Base-by-base conservation (phyloP, 2,329 filamentous ascomycete genomes). In the Corinectria fuckeliana region DNA sequence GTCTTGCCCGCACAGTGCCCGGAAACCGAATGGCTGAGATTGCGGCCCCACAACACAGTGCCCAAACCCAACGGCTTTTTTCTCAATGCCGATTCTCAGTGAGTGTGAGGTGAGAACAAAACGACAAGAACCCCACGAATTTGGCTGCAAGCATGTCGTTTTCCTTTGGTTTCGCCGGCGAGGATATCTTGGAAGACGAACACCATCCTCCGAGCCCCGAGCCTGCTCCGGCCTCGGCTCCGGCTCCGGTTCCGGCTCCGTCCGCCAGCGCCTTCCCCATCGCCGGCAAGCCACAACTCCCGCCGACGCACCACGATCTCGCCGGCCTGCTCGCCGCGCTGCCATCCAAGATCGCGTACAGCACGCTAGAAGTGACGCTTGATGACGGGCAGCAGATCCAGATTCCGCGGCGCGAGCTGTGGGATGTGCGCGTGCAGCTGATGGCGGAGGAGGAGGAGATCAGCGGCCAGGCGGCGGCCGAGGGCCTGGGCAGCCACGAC, bases 401-500 rank as follows among this genome's bases (percentile, higher is more conserved):
- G 34, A 79, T 95, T 7, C 91, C 91, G 0, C 86, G 91, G 36
- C 85, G 91, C 58, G 91, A 93, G 73, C 81, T 95, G 44, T 94
- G 91, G 86, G 91, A 95, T 72, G 88, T 94, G 36, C 84, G 90
- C 30, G 82, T 93, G 34, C 91, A 95, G 78, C 80, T 95, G 58
- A 93, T 94, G 88, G 90, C 90, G 21, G 87, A 89, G 72, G 86
- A 87, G 36, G 85, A 85, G 38, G 78, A 77, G 47, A 72, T 73
- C 34, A 71, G 73, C 25, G 75, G 75, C 39, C 71, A 76, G 42
- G 70, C 63, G 14, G 67, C 72, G 13, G 67, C 72, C 13, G 75
- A 80, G 63, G 82, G 84, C 1, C 78, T 92, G 32, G 88, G 86
- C 36, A 82, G 84, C 62, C 87, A 91, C 63, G 91, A 95, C 75